A percentile compares a stretch with the other conserved stretches of the same genome.
Evolutionary conservation across 2,329 filamentous ascomycete genomes (phyloP).

Genomic region (Alternaria burnsii): DNA sequence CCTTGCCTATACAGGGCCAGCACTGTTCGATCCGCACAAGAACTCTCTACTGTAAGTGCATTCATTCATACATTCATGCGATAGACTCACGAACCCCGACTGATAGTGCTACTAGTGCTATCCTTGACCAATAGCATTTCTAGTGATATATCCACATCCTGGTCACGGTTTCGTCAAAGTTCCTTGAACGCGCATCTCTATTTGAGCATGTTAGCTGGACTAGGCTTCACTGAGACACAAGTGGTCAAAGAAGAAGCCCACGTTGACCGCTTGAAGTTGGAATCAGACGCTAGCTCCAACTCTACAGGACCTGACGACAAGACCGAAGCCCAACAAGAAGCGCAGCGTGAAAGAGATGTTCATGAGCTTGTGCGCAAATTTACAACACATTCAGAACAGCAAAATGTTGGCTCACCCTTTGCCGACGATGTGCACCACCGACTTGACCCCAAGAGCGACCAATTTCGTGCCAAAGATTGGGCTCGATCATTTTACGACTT

Average conservation of each 20-base stretch:
- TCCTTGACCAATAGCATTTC: neutral
- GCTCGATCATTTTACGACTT: conserved; percentile 57
- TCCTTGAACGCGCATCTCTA: neutral
- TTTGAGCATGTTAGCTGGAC: conserved; percentile 6
- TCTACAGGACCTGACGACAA: neutral
- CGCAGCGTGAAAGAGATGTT: conserved; percentile 26
- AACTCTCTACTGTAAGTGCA: neutral
- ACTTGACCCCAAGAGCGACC: conserved; percentile 53
- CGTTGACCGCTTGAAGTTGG: neutral
- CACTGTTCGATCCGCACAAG: neutral
- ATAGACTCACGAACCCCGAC: neutral
- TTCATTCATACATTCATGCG: neutral
- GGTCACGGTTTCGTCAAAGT: neutral
- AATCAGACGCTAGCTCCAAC: conserved; percentile 21
- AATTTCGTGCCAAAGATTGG: conserved; percentile 56
- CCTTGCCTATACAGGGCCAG: neutral
- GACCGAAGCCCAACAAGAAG: conserved; percentile 5
- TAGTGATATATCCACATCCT: neutral
- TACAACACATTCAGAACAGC: conserved; percentile 40
- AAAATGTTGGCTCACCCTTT: conserved; percentile 44
- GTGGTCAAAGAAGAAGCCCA: neutral
- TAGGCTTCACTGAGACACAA: conserved; percentile 2
- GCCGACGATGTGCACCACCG: conserved; percentile 47
- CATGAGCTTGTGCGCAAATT: conserved; percentile 51
- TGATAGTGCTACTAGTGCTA: neutral